Base-by-base conservation (phyloP, 1,139 yeast species). In the Yamadazyma sp. region DNA sequence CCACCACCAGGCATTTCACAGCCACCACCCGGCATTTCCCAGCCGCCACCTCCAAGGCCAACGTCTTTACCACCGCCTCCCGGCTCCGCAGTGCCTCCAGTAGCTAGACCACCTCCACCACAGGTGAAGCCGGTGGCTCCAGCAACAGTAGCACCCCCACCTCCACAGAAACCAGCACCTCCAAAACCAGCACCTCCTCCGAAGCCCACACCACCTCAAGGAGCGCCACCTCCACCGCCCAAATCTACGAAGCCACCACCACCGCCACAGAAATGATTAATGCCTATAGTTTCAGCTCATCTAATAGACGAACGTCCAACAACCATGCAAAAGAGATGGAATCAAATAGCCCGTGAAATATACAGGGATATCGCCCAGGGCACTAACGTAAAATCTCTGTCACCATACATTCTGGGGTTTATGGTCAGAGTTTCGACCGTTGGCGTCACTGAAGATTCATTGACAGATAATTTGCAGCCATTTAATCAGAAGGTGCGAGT, bases 401-500 rank as follows among this genome's bases (percentile, higher is more conserved):
- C n/a, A n/a, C n/a, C n/a, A n/a, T n/a, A n/a, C n/a, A n/a, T n/a
- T n/a, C n/a, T n/a, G n/a, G n/a, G n/a, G n/a, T n/a, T n/a, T n/a
- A n/a, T n/a, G n/a, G n/a, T 73, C 41, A 73, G 79, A 54, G 77
- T 86, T 33, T 59, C 77, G 30, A 81, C 83, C 36, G 71, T 78
- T 47, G 88, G 84, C 46, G 92, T 86, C 56, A 71, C 85, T 50
- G 79, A 85, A 53, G 64, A 64, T 28, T 64, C 85, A 53, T 78
- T 83, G 52, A 56, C 61, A 25, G 76, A 76, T 59, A 64, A 24
- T 87, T 87, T 66, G 73, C 79, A 40, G 64, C 60, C 37, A 80
- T 83, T 50, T 70, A 77, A 83, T 86, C 58, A 79, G 95, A 71
- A 63, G 86, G 68, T 69, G 87, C 48, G 95, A 87, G 69, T 76